A percentile compares a stretch with the other conserved stretches of the same genome.
phyloP scores from a whole-genome alignment of 2,329 filamentous ascomycete species.

The Neurospora sp. region DNA sequence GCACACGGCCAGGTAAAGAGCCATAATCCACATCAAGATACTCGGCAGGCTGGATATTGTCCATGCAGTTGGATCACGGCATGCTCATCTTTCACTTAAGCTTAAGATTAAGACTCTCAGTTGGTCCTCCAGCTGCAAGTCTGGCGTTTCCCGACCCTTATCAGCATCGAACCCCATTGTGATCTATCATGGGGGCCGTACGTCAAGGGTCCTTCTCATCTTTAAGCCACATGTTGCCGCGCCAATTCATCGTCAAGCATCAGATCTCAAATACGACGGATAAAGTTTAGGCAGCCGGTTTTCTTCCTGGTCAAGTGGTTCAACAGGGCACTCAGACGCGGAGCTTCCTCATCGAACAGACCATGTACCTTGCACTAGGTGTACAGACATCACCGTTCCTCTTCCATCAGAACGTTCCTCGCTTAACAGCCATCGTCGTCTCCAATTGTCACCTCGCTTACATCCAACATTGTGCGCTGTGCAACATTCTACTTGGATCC shows the following conservation, averaged over 20 bases:
- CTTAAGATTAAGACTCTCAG: neutral
- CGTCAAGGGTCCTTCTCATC: neutral
- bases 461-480: neutral
- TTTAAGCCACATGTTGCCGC: neutral
- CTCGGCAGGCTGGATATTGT: neutral
- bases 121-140: neutral
- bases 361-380: neutral
- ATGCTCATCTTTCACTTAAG: neutral
- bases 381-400: neutral
- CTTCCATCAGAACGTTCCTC: neutral
- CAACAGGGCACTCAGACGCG: neutral
- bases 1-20: neutral
- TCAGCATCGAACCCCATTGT: neutral
- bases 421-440: neutral
- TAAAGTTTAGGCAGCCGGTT: neutral
- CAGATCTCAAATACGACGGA: neutral
- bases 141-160: neutral
- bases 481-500: neutral
- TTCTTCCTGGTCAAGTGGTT: neutral
- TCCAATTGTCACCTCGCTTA: neutral
- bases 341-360: neutral
- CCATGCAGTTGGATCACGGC: neutral
- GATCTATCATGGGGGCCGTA: neutral
- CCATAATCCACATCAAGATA: neutral
- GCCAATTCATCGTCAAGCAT: neutral